Evolutionary conservation across 148 eudicot species (phyloP).

Genomic region (Nepenthes gracilis): DNA sequence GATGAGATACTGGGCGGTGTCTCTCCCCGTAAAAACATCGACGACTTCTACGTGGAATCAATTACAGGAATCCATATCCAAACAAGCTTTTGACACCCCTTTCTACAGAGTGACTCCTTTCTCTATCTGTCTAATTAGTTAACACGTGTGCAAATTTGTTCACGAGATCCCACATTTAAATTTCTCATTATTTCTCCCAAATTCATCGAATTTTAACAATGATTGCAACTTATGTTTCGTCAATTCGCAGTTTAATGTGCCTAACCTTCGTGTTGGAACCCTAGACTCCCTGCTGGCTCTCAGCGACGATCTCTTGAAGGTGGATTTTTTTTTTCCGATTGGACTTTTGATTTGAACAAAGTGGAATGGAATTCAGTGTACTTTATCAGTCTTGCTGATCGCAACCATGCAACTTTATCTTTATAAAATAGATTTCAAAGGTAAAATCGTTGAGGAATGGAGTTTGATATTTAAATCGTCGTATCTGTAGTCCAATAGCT

Average conservation of each 20-base stretch:
- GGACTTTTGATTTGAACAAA: too few species aligned
- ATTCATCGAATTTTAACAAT: too few species aligned
- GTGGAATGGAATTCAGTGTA: too few species aligned
- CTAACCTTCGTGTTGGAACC: constrained; percentile 91
- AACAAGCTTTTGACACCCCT: constrained; percentile 74
- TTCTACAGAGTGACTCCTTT: constrained; percentile 44
- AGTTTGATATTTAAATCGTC: neutral
- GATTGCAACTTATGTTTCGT: neutral
- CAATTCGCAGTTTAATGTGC: constrained; percentile 75
- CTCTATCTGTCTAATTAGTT: neutral
- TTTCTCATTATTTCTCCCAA: too few species aligned
- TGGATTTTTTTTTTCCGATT: constrained; percentile 3
- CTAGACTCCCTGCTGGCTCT: constrained; percentile 82
- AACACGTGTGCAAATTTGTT: neutral
- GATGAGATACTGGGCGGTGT: constrained; percentile 80
- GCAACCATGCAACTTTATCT: too few species aligned
- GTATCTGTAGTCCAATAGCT: constrained; percentile 45
- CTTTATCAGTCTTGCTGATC: too few species aligned
- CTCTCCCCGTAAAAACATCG: constrained; percentile 66
- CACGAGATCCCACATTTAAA: too few species aligned
- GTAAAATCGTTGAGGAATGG: neutral
- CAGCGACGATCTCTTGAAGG: constrained; percentile 91
- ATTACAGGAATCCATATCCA: constrained; percentile 81
- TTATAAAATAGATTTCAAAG: neutral
- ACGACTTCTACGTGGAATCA: constrained; percentile 59